phyloP scores from a whole-genome alignment of 1,284 basidiomycete genomes.

The Athelia sp. region DNA sequence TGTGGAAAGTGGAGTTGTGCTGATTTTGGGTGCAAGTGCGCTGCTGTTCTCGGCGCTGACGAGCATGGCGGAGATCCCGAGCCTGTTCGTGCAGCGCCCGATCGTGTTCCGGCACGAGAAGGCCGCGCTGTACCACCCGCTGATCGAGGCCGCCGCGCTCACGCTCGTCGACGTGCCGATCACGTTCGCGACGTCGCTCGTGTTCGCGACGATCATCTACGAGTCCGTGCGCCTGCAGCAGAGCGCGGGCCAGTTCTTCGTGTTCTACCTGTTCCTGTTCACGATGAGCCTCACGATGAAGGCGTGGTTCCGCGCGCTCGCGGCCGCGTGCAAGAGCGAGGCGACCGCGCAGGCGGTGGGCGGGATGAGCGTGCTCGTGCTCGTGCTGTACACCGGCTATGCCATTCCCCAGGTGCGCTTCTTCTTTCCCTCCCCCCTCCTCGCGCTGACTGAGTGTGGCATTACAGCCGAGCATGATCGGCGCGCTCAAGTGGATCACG shows the following conservation, averaged over 20 bases:
- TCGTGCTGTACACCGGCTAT: conserved; percentile 47
- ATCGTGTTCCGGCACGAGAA: conserved; percentile 52
- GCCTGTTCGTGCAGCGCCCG: conserved; percentile 48
- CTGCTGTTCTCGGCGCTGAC: conserved; percentile 24
- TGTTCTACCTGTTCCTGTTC: conserved; percentile 48
- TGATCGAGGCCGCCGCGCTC: conserved; percentile 50
- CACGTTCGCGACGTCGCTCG: conserved; percentile 34
- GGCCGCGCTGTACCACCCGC: conserved; percentile 52
- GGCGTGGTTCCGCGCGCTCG: conserved; percentile 54
- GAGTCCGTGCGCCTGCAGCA: conserved; percentile 48
- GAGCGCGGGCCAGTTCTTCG: conserved; percentile 39
- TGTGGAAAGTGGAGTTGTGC: background rate
- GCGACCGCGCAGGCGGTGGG: conserved; percentile 57
- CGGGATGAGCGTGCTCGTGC: conserved; percentile 45
- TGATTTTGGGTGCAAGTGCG: conserved; percentile 13
- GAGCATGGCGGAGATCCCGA: conserved; percentile 34
- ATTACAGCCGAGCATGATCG: conserved; percentile 46
- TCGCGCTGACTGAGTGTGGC: too few relatives aligned
- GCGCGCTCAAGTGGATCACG: conserved; percentile 59
- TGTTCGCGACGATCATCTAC: conserved; percentile 52
- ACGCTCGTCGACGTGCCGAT: conserved; percentile 60
- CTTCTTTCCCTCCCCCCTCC: background rate
- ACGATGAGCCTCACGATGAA: conserved; percentile 52
- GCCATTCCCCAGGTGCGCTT: conserved; percentile 34
- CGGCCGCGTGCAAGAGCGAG: conserved; percentile 46